Base-by-base conservation (phyloP, 2,329 filamentous ascomycete genomes). In the Epichloe brachyelytri region DNA sequence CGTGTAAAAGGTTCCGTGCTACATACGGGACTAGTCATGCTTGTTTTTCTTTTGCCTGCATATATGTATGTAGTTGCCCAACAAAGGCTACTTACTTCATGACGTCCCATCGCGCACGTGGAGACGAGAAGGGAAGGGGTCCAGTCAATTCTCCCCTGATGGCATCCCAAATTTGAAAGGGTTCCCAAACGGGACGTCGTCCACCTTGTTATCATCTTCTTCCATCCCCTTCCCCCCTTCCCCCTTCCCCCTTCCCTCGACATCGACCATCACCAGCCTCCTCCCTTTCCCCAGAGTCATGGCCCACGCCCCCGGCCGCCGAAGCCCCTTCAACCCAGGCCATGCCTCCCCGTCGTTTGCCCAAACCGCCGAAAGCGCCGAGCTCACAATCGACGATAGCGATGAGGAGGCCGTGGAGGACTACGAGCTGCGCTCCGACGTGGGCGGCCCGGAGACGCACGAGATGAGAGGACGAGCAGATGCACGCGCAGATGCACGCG, bases 321-420 rank as follows among this genome's bases (percentile, higher is more conserved):
- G 43, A 43, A 61, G 60, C 60, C 56, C 54, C 50, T 34, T 36
- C 56, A 55, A 43, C 57, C 53, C 48, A 49, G 54, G 49, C 54
- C 58, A 62, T 52, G 58, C 59, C 19, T 62, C 63, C 48, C 63
- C 66, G 19, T 64, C 65, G n/a, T 70, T 70, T 56, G 67, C 68
- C 48, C 68, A 68, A 58, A 70, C 67, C 36, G 64, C 20, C 20
- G 20, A 4, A 22, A 22, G 65, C 43, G 61, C 63, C 44, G 66
- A 69, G 46, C 63, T 68, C 55, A 58, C 53, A 47, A 63, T 68
- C 48, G 65, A 69, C 51, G 62, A 64, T 56, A 62, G 60, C 57
- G 62, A 66, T 55, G 57, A 55, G 36, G 57, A 59, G 20, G 52
- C 53, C 14, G 55, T 55, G n/a, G 57, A 55, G 39, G 57, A 59